Conservation (phyloP, 1,139 yeast species). For the Pichia sp. region DNA sequence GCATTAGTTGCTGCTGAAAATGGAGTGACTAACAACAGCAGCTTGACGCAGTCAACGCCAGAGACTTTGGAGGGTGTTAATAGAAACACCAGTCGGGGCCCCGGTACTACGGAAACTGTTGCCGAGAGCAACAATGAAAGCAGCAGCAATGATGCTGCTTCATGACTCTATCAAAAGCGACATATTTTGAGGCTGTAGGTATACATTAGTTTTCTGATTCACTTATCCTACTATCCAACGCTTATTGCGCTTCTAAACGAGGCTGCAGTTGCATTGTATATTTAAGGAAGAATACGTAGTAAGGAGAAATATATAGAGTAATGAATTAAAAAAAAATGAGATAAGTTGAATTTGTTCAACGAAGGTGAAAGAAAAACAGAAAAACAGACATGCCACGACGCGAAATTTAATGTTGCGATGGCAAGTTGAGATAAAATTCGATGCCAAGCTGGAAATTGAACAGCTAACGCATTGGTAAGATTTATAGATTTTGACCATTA, state of each 20-base stretch:
- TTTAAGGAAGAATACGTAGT: background rate
- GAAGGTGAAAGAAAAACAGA: background rate
- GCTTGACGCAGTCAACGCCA: background rate
- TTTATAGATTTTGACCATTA: background rate
- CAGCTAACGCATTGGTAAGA: background rate
- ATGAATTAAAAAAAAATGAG: background rate
- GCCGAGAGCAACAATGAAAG: background rate
- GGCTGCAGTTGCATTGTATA: background rate
- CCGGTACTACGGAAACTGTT: background rate
- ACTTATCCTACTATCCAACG: background rate
- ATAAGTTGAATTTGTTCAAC: background rate
- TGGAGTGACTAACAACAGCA: background rate
- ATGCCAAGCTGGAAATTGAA: background rate
- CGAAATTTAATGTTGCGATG: background rate
- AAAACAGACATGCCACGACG: background rate
- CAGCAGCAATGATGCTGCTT: background rate
- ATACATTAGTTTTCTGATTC: background rate
- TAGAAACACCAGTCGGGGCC: background rate
- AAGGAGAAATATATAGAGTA: background rate
- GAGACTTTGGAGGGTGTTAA: background rate
- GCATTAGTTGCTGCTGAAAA: background rate
- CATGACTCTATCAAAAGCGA: background rate
- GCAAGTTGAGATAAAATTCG: background rate
- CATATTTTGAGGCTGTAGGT: background rate
- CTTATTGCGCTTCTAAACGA: background rate